Evolutionary conservation across 208 protist genomes (phyloP).

Genomic region (Trypanosoma avium): DNA sequence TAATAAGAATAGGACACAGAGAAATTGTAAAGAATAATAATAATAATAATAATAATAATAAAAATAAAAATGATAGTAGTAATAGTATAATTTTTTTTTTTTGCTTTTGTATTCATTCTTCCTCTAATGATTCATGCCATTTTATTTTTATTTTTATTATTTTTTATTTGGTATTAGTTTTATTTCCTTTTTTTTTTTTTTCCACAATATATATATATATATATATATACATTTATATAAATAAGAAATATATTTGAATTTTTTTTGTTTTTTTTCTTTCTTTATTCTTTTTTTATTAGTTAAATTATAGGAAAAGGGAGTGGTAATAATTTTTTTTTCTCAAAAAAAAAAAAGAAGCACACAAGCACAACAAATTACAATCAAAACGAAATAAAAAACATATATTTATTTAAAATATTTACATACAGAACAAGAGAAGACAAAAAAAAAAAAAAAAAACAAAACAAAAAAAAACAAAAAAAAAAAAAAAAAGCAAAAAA

Average conservation of each 20-base stretch:
- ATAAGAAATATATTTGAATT: too few relatives aligned
- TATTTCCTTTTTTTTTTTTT: constrained; percentile 13
- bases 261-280: too few relatives aligned
- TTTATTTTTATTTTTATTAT: constrained; percentile 23
- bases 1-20: too few relatives aligned
- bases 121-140: neutral
- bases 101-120: neutral
- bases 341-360: neutral
- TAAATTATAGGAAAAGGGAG: too few relatives aligned
- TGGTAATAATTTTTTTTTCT: too few relatives aligned
- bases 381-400: neutral
- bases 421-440: neutral
- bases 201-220: too few relatives aligned
- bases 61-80: neutral
- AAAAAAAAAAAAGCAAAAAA: constrained; percentile 2
- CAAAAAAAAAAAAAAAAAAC: constrained; percentile 15
- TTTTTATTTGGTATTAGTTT: constrained; percentile 3
- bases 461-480: constrained; percentile 1
- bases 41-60: too few relatives aligned
- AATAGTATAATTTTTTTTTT: constrained; percentile 1
- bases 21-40: too few relatives aligned
- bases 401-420: constrained; percentile 1
- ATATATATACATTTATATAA: too few relatives aligned
- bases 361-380: neutral
- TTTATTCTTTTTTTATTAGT: too few relatives aligned